Conservation (phyloP, 106 monocot genomes). For the Vanilla planifolia region DNA sequence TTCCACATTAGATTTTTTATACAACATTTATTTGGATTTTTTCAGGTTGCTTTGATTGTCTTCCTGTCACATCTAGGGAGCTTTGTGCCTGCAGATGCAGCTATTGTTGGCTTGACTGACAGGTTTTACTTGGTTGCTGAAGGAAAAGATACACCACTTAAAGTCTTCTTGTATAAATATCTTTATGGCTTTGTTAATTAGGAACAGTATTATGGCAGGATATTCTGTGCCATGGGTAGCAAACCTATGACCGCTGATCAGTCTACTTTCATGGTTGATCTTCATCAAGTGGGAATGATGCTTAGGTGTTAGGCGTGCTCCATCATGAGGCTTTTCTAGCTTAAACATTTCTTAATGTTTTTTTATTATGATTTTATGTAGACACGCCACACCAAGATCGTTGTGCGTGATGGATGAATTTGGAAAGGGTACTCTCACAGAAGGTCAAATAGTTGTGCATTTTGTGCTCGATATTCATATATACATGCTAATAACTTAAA, state of each 20-base stretch:
- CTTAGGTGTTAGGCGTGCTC: slow-evolving; percentile 46
- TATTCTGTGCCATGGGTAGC: slow-evolving; percentile 91
- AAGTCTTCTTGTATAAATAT: background rate
- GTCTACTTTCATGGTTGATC: slow-evolving; percentile 98
- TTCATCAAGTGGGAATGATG: slow-evolving; percentile 99
- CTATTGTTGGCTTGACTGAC: slow-evolving; percentile 83
- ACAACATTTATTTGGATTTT: background rate
- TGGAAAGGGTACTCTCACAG: slow-evolving; percentile 96
- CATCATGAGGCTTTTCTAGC: background rate
- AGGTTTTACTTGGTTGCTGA: slow-evolving; percentile 33
- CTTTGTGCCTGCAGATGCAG: slow-evolving; percentile 96
- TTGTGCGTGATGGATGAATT: slow-evolving; percentile 98
- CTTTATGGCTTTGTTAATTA: background rate
- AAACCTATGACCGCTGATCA: slow-evolving; percentile 78
- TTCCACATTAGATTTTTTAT: background rate
- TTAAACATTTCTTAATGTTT: background rate
- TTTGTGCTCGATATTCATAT: background rate
- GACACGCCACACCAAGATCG: slow-evolving; percentile 86
- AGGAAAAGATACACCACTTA: background rate
- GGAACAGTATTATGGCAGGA: slow-evolving; percentile 30
- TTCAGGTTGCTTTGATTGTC: slow-evolving; percentile 94
- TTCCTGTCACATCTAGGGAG: slow-evolving; percentile 98
- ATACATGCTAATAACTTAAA: background rate
- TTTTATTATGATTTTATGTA: slow-evolving; percentile 13
- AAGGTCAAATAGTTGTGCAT: slow-evolving; percentile 39